Evolutionary conservation across 164 flowering plant genomes (phyloP).

Genomic region (Echeveria elegans): DNA sequence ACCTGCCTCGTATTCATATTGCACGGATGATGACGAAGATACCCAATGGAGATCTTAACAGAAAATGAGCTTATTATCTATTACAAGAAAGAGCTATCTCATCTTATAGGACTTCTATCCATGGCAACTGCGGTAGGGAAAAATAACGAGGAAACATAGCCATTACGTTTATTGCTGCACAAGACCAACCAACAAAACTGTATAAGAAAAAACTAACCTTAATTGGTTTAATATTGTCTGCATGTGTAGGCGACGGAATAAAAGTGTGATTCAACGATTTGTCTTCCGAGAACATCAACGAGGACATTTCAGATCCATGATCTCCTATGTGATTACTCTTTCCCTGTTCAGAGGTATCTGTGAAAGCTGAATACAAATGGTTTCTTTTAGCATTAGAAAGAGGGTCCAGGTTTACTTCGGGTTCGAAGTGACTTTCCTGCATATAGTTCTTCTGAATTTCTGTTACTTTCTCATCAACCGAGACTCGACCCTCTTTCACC

Average conservation of each 20-base stretch:
- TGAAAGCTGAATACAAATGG: conserved; percentile 16
- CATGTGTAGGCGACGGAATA: too few species aligned
- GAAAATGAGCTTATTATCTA: not conserved
- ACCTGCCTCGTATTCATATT: not conserved
- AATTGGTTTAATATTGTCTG: not conserved
- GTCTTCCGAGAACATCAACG: too few species aligned
- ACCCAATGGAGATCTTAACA: not conserved
- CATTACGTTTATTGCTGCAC: not conserved
- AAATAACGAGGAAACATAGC: not conserved
- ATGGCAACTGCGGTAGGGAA: not conserved
- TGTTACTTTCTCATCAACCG: conserved; percentile 15
- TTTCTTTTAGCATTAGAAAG: conserved; percentile 21
- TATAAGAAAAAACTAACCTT: not conserved
- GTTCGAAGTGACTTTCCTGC: conserved; percentile 13
- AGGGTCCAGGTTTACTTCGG: conserved; percentile 18
- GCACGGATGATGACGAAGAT: not conserved
- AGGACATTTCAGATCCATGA: too few species aligned
- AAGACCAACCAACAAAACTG: not conserved
- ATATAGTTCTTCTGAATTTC: conserved; percentile 9
- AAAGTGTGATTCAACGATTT: too few species aligned
- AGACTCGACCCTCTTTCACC: conserved; percentile 14
- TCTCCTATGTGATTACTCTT: too few species aligned
- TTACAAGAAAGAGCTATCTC: not conserved
- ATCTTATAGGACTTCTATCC: not conserved
- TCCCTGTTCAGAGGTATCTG: too few species aligned